Conservation (phyloP, 2,329 filamentous ascomycete genomes). For the Curvularia lunata region DNA sequence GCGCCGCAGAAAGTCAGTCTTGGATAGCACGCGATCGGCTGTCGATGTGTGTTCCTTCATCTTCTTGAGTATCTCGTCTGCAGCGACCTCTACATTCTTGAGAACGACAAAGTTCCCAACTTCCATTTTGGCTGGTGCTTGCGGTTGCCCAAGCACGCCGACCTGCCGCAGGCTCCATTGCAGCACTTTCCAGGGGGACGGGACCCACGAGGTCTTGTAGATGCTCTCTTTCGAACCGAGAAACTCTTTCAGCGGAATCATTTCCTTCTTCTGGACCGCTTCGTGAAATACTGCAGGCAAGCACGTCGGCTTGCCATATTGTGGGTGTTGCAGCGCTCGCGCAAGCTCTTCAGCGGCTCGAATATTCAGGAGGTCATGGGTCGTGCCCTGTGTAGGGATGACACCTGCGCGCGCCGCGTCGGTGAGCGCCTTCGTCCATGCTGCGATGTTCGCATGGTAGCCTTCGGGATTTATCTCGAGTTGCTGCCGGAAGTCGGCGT, state of each 20-base stretch:
- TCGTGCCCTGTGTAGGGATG: constrained; percentile 52
- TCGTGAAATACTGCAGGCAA: constrained; percentile 81
- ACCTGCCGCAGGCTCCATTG: constrained; percentile 74
- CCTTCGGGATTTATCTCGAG: constrained; percentile 81
- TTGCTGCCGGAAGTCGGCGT: constrained; percentile 82
- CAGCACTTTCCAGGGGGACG: constrained; percentile 72
- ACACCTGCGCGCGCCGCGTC: constrained; percentile 70
- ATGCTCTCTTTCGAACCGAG: constrained; percentile 70
- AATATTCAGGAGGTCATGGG: constrained; percentile 58
- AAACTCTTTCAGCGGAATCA: constrained; percentile 76
- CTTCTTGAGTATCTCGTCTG: constrained; percentile 49
- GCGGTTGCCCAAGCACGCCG: constrained; percentile 62
- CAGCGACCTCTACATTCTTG: constrained; percentile 65
- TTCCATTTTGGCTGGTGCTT: constrained; percentile 62
- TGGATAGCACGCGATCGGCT: constrained; percentile 46
- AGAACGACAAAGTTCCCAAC: constrained; percentile 70
- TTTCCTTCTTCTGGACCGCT: constrained; percentile 69
- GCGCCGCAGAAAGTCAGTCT: constrained; percentile 42
- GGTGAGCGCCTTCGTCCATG: constrained; percentile 79
- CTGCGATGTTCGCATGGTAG: constrained; percentile 77
- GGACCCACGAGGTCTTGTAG: constrained; percentile 72
- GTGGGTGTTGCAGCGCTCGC: constrained; percentile 73
- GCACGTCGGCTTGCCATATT: constrained; percentile 81
- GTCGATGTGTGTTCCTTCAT: constrained; percentile 44
- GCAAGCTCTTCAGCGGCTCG: constrained; percentile 67